Base-by-base conservation (phyloP, 1,284 basidiomycete genomes). In the Microbotryomycetes sp. region DNA sequence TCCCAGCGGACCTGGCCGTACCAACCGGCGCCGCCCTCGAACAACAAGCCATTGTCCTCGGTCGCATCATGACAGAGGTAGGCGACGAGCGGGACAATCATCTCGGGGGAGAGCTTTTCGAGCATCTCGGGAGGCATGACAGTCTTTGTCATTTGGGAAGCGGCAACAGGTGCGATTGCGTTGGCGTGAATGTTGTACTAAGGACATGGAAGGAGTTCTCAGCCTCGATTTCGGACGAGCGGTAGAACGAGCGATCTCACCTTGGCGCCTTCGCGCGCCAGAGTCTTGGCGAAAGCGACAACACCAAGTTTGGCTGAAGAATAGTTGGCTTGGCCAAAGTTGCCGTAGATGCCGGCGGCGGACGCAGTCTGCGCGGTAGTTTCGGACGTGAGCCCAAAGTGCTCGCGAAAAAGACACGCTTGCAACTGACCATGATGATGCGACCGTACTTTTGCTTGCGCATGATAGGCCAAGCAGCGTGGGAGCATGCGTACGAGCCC, bases 41-140 rank as follows among this genome's bases (percentile, higher is more conserved):
- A 97, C 45, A 94, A 81, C 71, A 86, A 85, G 28, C 96, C 96
- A 48, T 82, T 86, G 1, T 88, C 87, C 61, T 93, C 84, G 46
- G 61, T 61, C 11, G 55, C 51, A 15, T 65, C 59, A 65, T 71
- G 69, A 27, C 74, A 76, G 26, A 80, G 73, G 30, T 77, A 88
- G 27, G 82, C 85, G 51, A 97, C 91, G 64, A 98, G 86, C 2
- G 96, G 93, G 1, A 91, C 92, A 52, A 99, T 88, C 68, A 87
- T 91, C 73, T 91, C 89, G 35, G 96, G 96, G 82, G 89, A 90
- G 57, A 98, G 78, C 71, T 91, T 87, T 54, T 85, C 87, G 65
- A 99, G 85, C 83, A 97, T 87, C 67, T 98, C 94, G n/a, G 89
- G 88, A 16, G 94, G 91, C 89, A 97, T 91, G 73, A 97, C 80